A percentile compares a stretch with the other conserved stretches of the same genome.
phyloP scores from a whole-genome alignment of 305 asterid genomes.

The Fraxinus latifolia region DNA sequence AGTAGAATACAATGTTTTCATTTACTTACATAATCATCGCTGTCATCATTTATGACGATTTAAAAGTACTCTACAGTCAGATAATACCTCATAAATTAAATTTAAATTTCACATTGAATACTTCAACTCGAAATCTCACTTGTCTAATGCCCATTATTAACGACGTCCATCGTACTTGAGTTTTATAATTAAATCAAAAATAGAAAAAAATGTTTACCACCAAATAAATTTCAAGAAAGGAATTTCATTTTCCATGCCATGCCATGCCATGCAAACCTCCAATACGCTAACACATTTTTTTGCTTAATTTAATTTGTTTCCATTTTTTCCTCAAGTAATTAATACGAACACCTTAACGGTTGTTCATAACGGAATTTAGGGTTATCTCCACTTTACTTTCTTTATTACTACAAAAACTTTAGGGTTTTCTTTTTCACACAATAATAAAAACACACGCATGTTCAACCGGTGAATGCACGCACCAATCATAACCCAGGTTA shows the following conservation, averaged over 20 bases:
- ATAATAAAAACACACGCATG: constrained; percentile 14
- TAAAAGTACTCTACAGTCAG: neutral
- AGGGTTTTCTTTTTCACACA: constrained; percentile 35
- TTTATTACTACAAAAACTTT: constrained; percentile 30
- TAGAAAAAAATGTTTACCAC: neutral
- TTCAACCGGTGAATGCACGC: neutral
- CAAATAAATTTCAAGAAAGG: neutral
- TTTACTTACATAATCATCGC: neutral
- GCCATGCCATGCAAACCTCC: neutral
- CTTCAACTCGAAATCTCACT: neutral
- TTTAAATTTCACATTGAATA: neutral
- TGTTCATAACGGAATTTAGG: constrained; percentile 24
- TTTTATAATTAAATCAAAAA: neutral
- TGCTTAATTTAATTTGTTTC: neutral
- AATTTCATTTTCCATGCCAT: neutral
- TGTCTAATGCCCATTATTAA: neutral
- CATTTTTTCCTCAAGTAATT: neutral
- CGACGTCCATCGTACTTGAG: neutral
- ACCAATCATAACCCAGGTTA: constrained; percentile 20
- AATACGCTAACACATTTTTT: constrained; percentile 21
- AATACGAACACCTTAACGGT: constrained; percentile 6
- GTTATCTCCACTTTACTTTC: constrained; percentile 31
- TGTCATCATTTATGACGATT: neutral
- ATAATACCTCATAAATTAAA: neutral
- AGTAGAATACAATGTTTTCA: neutral